A percentile compares a stretch with the other conserved stretches of the same genome.
phyloP scores from a whole-genome alignment of 2,329 filamentous ascomycete genomes.

The Pseudogymnoascus sp. region DNA sequence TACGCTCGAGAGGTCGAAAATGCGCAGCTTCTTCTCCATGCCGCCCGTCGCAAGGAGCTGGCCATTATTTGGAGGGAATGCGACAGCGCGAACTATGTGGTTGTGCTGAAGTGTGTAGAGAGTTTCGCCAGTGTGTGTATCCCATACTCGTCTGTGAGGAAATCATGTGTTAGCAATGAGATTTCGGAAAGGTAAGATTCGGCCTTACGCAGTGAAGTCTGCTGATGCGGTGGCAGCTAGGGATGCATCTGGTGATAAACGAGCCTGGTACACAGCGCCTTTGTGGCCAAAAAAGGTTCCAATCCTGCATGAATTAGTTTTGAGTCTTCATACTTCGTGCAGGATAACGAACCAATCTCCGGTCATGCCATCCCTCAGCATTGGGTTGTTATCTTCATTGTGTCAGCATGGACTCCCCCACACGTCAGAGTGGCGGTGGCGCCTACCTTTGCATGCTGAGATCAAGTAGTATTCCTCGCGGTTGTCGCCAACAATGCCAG shows the following conservation, averaged over 20 bases:
- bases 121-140: conserved; percentile 87
- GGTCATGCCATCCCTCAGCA: conserved; percentile 92
- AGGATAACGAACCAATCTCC: conserved; percentile 65
- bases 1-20: conserved; percentile 73
- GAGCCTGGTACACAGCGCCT: conserved; percentile 93
- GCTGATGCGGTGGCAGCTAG: conserved; percentile 89
- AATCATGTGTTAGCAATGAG: conserved; percentile 6
- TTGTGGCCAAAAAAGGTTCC: conserved; percentile 98
- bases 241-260: conserved; percentile 77
- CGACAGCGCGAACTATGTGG: conserved; percentile 90
- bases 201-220: conserved; percentile 79
- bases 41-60: conserved; percentile 90
- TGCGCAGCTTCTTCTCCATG: conserved; percentile 90
- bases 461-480: conserved; percentile 66
- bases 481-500: conserved; percentile 45
- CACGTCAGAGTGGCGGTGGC: background rate
- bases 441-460: conserved; percentile 58
- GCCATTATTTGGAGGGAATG: conserved; percentile 72
- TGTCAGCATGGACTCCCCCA: conserved; percentile 13
- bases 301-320: conserved; percentile 47
- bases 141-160: conserved; percentile 78
- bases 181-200: background rate
- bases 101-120: conserved; percentile 81
- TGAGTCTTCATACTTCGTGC: background rate
- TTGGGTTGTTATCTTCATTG: conserved; percentile 80